phyloP scores from a whole-genome alignment of 2,329 filamentous ascomycete species.

The Mycosphaerelloides madeirae region DNA sequence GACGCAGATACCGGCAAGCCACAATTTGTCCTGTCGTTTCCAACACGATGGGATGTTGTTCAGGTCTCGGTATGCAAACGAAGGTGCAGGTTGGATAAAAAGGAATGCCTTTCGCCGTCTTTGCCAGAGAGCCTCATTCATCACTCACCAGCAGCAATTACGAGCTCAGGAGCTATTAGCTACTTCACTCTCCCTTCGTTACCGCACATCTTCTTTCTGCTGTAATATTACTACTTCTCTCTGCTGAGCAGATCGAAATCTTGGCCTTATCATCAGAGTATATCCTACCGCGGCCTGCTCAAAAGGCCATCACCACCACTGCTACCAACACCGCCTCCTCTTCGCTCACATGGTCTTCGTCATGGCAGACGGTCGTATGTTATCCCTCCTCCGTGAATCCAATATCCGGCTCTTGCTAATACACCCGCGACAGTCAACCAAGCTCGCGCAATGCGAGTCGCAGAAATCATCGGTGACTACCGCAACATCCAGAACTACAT shows the following conservation, averaged over 20 bases:
- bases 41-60: neutral
- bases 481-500: slow-evolving; percentile 58
- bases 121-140: no score
- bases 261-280: no score
- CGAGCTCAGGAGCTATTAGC: neutral
- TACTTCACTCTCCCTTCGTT: neutral
- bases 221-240: no score
- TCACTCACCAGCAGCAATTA: neutral
- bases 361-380: slow-evolving; percentile 55
- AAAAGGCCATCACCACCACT: no score
- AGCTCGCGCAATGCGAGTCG: slow-evolving; percentile 57
- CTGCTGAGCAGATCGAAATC: no score
- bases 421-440: slow-evolving; percentile 53
- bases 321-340: neutral
- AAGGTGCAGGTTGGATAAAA: no score
- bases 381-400: neutral
- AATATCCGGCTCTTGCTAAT: neutral
- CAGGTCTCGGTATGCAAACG: no score
- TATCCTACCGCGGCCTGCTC: no score
- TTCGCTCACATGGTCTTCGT: neutral
- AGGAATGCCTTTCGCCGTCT: no score
- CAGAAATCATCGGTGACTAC: slow-evolving; percentile 62
- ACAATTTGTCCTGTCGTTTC: neutral
- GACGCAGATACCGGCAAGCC: neutral
- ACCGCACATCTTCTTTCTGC: neutral